These are phyloP conservation scores for Cinnamomum micranthum DNA, from an alignment of 164 flowering plant species.

Conservation along the genomic window DNA sequence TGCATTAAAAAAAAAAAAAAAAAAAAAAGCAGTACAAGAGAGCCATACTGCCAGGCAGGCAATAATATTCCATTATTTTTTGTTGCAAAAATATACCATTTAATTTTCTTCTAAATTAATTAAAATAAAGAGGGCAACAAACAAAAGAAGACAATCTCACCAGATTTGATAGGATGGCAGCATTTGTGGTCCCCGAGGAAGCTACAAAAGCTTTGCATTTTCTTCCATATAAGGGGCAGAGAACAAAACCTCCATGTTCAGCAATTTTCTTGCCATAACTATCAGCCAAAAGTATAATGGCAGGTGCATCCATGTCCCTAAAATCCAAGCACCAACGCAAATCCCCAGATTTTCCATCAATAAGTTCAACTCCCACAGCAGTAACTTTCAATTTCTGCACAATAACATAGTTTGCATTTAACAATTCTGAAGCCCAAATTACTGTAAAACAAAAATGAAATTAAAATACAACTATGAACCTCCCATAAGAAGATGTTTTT, in stretches of 20 bases:
- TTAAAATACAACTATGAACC: neutral
- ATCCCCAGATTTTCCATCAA: constrained; percentile 75
- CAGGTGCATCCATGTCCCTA: constrained; percentile 95
- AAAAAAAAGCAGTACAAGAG: too few species aligned
- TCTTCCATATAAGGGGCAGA: constrained; percentile 93
- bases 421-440: neutral
- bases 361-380: constrained; percentile 78
- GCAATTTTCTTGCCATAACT: constrained; percentile 64
- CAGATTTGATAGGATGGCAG: constrained; percentile 73
- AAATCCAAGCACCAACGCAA: constrained; percentile 95
- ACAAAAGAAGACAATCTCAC: constrained; percentile 36
- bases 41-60: too few species aligned
- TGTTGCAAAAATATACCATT: neutral
- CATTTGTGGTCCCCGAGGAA: constrained; percentile 73
- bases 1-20: too few species aligned
- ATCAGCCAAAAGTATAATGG: constrained; percentile 69
- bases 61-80: neutral
- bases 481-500: neutral
- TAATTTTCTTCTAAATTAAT: neutral
- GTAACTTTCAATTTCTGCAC: constrained; percentile 86
- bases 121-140: neutral
- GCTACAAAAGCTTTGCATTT: constrained; percentile 95
- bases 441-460: neutral
- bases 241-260: constrained; percentile 86
- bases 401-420: constrained; percentile 2